phyloP scores from a whole-genome alignment of 164 flowering plant genomes.

The Chimonanthus salicifolius region DNA sequence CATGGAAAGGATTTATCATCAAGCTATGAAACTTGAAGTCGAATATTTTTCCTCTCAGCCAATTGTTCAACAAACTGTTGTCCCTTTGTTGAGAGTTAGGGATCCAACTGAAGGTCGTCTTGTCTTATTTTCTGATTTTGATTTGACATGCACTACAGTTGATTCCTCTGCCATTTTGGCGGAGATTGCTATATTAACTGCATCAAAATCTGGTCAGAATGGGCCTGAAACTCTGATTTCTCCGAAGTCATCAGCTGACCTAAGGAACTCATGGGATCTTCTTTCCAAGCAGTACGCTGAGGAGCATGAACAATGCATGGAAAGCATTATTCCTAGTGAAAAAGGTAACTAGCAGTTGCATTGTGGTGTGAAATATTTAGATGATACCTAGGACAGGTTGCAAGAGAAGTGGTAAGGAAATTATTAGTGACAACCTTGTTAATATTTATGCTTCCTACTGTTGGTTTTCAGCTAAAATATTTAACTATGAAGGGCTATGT shows the following conservation, averaged over 20 bases:
- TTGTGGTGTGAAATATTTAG: neutral
- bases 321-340: constrained; percentile 47
- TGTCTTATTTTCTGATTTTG: constrained; percentile 86
- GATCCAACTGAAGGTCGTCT: constrained; percentile 44
- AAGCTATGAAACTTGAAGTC: constrained; percentile 81
- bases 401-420: neutral
- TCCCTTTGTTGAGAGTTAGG: constrained; percentile 59
- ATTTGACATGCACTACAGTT: constrained; percentile 87
- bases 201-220: constrained; percentile 60
- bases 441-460: constrained; percentile 2
- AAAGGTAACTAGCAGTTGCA: constrained; percentile 36
- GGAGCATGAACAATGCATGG: constrained; percentile 87
- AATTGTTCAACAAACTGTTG: constrained; percentile 50
- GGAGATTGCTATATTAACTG: constrained; percentile 83
- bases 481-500: constrained; percentile 47
- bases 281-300: constrained; percentile 80
- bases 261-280: constrained; percentile 72
- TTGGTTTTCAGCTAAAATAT: constrained; percentile 44
- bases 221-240: constrained; percentile 34
- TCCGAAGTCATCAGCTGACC: constrained; percentile 67
- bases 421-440: neutral
- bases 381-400: neutral
- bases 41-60: constrained; percentile 84
- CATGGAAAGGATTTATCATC: constrained; percentile 88
- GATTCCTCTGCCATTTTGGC: constrained; percentile 98